Conservation (phyloP, 1,284 basidiomycete species). For the Ceratobasidium sp. region DNA sequence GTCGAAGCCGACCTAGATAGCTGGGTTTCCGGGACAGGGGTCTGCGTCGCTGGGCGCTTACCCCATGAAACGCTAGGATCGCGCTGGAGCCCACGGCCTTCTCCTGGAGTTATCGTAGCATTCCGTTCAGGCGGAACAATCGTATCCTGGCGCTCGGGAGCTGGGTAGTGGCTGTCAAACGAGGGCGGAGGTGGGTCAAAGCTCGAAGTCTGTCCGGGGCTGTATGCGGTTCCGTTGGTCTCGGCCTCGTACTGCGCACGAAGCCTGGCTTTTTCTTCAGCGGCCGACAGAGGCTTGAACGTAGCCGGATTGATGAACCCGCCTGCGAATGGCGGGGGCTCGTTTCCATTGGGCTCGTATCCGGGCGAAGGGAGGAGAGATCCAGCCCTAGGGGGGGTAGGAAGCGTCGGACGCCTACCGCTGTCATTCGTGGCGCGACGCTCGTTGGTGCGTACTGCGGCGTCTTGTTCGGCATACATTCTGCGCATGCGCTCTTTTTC, state of each 20-base stretch:
- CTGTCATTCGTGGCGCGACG: slow-evolving; percentile 28
- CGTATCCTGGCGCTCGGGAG: slow-evolving; percentile 43
- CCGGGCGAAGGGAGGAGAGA: slow-evolving; percentile 11
- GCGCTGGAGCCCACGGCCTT: slow-evolving; percentile 37
- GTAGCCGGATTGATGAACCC: slow-evolving; percentile 31
- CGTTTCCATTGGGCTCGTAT: slow-evolving; percentile 36
- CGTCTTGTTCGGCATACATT: slow-evolving; percentile 65
- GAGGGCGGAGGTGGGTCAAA: slow-evolving; percentile 34
- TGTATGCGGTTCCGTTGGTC: slow-evolving; percentile 42
- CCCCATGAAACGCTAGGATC: slow-evolving; percentile 43
- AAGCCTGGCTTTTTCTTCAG: slow-evolving; percentile 76
- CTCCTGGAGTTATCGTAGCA: slow-evolving; percentile 34
- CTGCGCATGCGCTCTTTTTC: slow-evolving; percentile 50
- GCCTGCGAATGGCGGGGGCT: slow-evolving; percentile 21
- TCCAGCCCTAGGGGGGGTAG: slow-evolving; percentile 25
- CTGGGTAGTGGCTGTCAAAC: slow-evolving; percentile 25
- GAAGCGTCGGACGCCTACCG: background rate
- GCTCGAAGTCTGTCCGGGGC: slow-evolving; percentile 10
- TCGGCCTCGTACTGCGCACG: slow-evolving; percentile 67
- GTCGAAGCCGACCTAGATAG: slow-evolving; percentile 18
- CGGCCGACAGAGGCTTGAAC: slow-evolving; percentile 62
- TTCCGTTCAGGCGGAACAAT: slow-evolving; percentile 34
- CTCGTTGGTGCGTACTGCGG: slow-evolving; percentile 49
- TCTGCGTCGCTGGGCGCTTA: slow-evolving; percentile 39
- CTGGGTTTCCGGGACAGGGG: slow-evolving; percentile 32